A percentile compares a stretch with the other conserved stretches of the same genome.
Evolutionary conservation across 164 flowering plant genomes (phyloP).

Genomic region (Hamamelis virginiana): DNA sequence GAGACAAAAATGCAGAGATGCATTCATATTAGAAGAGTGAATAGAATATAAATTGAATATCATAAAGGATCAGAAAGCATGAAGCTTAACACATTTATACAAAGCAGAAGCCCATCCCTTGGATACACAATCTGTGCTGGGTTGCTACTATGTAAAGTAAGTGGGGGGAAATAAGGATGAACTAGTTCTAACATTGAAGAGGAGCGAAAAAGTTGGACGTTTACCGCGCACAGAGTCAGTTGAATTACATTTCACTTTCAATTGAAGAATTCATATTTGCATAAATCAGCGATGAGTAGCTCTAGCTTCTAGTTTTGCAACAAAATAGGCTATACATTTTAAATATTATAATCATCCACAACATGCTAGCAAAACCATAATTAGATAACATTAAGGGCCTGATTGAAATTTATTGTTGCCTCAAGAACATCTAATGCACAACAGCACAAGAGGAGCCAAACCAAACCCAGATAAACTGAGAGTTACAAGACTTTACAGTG

Average conservation of each 20-base stretch:
- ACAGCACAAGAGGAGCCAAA: not conserved
- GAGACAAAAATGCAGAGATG: too few species aligned
- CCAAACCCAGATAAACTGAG: not conserved
- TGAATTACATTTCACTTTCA: not conserved
- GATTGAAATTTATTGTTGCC: not conserved
- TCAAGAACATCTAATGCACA: not conserved
- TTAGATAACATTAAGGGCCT: not conserved
- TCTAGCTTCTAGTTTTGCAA: not conserved
- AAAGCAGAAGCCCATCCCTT: too few species aligned
- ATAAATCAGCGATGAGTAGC: not conserved
- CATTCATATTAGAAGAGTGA: too few species aligned
- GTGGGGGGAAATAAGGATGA: too few species aligned
- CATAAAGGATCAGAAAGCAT: too few species aligned
- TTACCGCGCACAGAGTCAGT: not conserved
- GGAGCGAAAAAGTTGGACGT: not conserved
- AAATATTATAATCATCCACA: not conserved
- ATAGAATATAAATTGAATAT: too few species aligned
- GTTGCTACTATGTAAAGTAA: too few species aligned
- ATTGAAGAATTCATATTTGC: not conserved
- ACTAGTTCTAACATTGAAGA: too few species aligned
- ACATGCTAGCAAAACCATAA: not conserved
- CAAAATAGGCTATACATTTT: not conserved
- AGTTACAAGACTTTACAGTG: not conserved
- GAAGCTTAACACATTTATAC: too few species aligned
- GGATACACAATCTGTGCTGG: too few species aligned